Percentiles rank a stretch among this genome's conserved stretches.
phyloP scores from a whole-genome alignment of 75 land plant species.

The Larix kaempferi region DNA sequence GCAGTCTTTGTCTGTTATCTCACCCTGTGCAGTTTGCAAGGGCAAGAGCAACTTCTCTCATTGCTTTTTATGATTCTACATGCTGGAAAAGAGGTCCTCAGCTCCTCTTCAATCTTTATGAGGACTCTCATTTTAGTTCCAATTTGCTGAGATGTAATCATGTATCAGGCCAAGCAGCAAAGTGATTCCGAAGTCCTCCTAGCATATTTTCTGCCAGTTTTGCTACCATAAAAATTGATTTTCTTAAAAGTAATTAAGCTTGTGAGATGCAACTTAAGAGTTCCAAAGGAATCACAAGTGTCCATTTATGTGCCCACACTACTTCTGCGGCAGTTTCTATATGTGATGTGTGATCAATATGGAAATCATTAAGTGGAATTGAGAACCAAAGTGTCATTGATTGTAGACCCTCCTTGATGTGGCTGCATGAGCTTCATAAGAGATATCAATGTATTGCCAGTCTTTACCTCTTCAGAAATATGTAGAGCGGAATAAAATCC shows the following conservation, averaged over 20 bases:
- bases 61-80: slow-evolving; percentile 23
- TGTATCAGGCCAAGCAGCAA: too few species aligned
- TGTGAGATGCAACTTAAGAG: background rate
- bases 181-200: background rate
- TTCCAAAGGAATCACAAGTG: background rate
- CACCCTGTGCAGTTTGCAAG: slow-evolving; percentile 33
- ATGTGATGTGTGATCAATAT: background rate
- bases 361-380: background rate
- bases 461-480: too few species aligned
- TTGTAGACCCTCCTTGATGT: too few species aligned
- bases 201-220: background rate
- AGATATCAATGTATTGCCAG: too few species aligned
- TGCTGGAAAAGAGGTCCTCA: slow-evolving; percentile 72
- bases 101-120: background rate
- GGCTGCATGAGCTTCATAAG: too few species aligned
- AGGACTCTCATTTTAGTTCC: too few species aligned
- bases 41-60: slow-evolving; percentile 7
- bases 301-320: background rate
- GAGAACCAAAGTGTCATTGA: background rate
- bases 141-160: too few species aligned
- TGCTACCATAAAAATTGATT: background rate
- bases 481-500: too few species aligned
- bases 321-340: background rate
- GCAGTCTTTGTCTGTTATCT: too few species aligned
- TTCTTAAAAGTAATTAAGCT: background rate